phyloP scores from a whole-genome alignment of 2,329 filamentous ascomycete species.

The Neobulgaria alba region DNA sequence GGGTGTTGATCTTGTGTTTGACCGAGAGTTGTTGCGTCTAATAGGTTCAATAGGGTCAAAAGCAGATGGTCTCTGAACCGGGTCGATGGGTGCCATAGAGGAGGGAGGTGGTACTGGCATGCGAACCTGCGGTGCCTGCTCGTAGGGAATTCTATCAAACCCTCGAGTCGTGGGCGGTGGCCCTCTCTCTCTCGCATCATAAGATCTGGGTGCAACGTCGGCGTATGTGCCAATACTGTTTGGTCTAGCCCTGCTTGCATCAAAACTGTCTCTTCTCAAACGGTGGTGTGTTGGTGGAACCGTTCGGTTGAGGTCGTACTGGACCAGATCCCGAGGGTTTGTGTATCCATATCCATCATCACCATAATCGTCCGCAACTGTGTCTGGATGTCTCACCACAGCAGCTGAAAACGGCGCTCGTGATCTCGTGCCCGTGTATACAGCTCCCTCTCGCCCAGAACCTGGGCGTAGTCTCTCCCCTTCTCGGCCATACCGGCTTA shows the following conservation, averaged over 20 bases:
- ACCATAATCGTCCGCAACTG: constrained; percentile 42
- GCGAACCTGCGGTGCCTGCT: constrained; percentile 39
- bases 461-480: constrained; percentile 18
- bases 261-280: constrained; percentile 45
- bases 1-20: constrained; percentile 16
- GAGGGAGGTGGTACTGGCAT: constrained; percentile 33
- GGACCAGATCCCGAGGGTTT: constrained; percentile 51
- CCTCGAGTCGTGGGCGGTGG: constrained; percentile 64
- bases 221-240: constrained; percentile 23
- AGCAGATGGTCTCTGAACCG: constrained; percentile 19
- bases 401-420: constrained; percentile 16
- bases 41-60: constrained; percentile 19
- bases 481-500: constrained; percentile 18
- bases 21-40: constrained; percentile 30
- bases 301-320: constrained; percentile 49
- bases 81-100: constrained; percentile 22
- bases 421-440: constrained; percentile 17
- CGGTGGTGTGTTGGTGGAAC: constrained; percentile 31
- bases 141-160: constrained; percentile 55
- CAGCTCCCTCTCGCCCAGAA: constrained; percentile 14
- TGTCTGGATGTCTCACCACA: constrained; percentile 33
- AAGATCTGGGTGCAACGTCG: constrained; percentile 25
- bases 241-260: constrained; percentile 33
- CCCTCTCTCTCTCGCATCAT: constrained; percentile 35
- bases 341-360: constrained; percentile 57